Conservation (phyloP, 2,329 filamentous ascomycete species). For the Fusarium veterinarium region DNA sequence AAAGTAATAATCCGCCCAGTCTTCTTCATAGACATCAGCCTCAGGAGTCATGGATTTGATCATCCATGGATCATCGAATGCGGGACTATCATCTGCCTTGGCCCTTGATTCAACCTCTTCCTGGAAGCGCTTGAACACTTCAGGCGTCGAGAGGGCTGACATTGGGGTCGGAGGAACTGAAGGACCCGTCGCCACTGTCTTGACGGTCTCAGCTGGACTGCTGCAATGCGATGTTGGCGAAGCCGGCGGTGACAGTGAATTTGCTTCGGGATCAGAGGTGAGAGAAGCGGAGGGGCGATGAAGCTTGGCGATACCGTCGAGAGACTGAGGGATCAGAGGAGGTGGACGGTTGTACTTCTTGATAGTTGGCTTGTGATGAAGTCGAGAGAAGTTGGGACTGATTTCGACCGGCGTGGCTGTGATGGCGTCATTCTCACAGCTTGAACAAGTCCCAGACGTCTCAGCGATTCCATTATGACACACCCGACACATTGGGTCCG, state of each 20-base stretch:
- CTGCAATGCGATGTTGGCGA: slow-evolving; percentile 18
- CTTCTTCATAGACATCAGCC: slow-evolving; percentile 41
- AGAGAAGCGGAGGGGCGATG: slow-evolving; percentile 24
- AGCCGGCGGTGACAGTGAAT: slow-evolving; percentile 24
- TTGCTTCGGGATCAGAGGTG: slow-evolving; percentile 32
- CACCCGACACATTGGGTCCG: slow-evolving; percentile 37
- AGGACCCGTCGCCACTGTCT: slow-evolving; percentile 9
- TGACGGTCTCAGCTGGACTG: slow-evolving; percentile 18
- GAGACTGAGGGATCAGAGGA: slow-evolving; percentile 26
- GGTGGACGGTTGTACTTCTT: slow-evolving; percentile 35
- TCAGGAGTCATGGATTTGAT: slow-evolving; percentile 6
- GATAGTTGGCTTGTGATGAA: slow-evolving; percentile 11
- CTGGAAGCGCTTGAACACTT: slow-evolving; percentile 37
- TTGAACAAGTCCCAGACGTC: slow-evolving; percentile 37
- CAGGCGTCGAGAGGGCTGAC: slow-evolving; percentile 38
- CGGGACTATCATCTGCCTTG: slow-evolving; percentile 6
- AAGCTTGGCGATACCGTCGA: slow-evolving; percentile 29
- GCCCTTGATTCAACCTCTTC: slow-evolving; percentile 17
- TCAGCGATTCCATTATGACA: slow-evolving; percentile 42
- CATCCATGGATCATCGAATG: slow-evolving; percentile 31
- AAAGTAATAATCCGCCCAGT: slow-evolving; percentile 50
- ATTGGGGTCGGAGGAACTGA: slow-evolving; percentile 30
- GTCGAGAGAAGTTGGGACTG: slow-evolving; percentile 12
- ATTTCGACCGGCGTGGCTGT: slow-evolving; percentile 11
- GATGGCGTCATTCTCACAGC: slow-evolving; percentile 38